Percentiles rank a stretch among this genome's conserved stretches.
phyloP scores from a whole-genome alignment of 805 yeast species.

The Barnettozyma siamensis region DNA sequence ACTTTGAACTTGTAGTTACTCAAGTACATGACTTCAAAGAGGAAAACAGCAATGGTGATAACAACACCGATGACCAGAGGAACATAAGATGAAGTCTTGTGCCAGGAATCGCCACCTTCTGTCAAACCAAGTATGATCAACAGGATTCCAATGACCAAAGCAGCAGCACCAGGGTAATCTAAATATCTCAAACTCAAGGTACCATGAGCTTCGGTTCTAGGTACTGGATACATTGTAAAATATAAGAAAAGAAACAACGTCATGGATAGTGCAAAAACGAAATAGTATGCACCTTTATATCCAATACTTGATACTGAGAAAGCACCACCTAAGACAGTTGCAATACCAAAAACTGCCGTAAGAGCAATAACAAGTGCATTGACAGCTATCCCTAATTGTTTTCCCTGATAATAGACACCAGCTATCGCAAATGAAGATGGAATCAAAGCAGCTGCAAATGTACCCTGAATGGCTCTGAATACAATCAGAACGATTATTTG shows the following conservation, averaged over 20 bases:
- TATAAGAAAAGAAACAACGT: constrained; percentile 20
- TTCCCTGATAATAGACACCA: constrained; percentile 26
- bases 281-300: constrained; percentile 34
- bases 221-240: constrained; percentile 28
- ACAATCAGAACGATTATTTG: constrained; percentile 32
- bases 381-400: constrained; percentile 25
- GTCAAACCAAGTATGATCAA: constrained; percentile 39
- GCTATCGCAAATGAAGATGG: constrained; percentile 34
- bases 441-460: constrained; percentile 35
- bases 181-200: constrained; percentile 23
- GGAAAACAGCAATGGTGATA: constrained; percentile 22
- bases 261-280: constrained; percentile 30
- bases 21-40: constrained; percentile 28
- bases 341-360: constrained; percentile 33
- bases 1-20: constrained; percentile 12
- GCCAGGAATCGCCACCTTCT: constrained; percentile 41
- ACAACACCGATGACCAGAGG: constrained; percentile 35
- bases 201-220: constrained; percentile 20
- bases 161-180: constrained; percentile 31
- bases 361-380: constrained; percentile 23
- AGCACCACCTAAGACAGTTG: constrained; percentile 40
- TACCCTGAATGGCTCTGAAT: constrained; percentile 41
- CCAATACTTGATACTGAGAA: constrained; percentile 33
- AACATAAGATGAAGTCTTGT: constrained; percentile 34
- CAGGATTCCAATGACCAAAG: constrained; percentile 31